Conservation (phyloP, 1,139 yeast species). For the Candida sojae region DNA sequence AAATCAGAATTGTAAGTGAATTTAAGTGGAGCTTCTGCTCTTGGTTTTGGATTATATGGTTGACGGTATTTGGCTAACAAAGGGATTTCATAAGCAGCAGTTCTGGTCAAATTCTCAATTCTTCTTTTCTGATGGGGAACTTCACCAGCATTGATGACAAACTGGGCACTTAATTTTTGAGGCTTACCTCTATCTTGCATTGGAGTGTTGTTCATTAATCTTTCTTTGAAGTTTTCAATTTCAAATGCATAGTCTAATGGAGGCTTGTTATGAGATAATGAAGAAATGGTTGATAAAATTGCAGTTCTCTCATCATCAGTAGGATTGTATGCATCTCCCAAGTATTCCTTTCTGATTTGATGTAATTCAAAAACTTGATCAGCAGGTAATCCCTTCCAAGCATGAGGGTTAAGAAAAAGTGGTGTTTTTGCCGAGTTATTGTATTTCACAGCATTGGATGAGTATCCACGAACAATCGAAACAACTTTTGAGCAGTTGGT, state of each 20-base stretch:
- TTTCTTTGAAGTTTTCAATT: conserved; percentile 47
- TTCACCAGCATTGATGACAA: conserved; percentile 38
- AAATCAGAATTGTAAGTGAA: conserved; percentile 75
- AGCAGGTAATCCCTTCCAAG: conserved; percentile 70
- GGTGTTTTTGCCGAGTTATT: conserved; percentile 18
- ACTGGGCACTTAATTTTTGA: conserved; percentile 41
- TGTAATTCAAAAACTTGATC: conserved; percentile 62
- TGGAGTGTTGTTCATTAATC: conserved; percentile 48
- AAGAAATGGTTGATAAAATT: conserved; percentile 42
- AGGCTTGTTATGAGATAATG: conserved; percentile 35
- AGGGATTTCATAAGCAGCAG: conserved; percentile 93
- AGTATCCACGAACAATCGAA: neutral
- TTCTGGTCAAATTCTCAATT: conserved; percentile 59
- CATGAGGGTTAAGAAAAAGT: conserved; percentile 56
- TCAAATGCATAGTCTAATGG: conserved; percentile 45
- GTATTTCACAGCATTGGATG: neutral
- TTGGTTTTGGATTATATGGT: conserved; percentile 50
- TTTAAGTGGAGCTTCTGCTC: conserved; percentile 53
- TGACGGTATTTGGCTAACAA: conserved; percentile 73
- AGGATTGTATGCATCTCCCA: conserved; percentile 61
- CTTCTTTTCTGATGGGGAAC: conserved; percentile 41
- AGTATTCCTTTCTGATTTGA: conserved; percentile 53
- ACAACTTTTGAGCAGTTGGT: neutral
- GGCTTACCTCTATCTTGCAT: conserved; percentile 40
- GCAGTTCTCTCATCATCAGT: conserved; percentile 51